Conservation (phyloP, 2,329 filamentous ascomycete genomes). For the Zymoseptoria passerinii region DNA sequence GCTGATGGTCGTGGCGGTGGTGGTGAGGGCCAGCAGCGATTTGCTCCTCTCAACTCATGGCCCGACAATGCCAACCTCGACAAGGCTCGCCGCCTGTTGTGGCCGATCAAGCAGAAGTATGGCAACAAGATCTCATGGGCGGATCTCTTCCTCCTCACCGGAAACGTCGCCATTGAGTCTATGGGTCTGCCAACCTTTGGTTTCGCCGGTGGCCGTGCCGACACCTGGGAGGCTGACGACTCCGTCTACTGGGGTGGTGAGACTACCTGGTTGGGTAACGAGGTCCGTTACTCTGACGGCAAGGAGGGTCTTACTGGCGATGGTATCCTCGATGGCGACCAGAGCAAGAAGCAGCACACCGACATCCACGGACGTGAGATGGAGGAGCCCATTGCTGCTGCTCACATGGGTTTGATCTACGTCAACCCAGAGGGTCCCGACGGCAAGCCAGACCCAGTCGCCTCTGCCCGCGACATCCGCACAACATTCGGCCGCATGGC, state of each 20-base stretch:
- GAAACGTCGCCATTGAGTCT: conserved; percentile 68
- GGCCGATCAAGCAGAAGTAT: conserved; percentile 80
- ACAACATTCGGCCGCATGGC: conserved; percentile 70
- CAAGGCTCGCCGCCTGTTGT: conserved; percentile 71
- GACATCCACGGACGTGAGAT: conserved; percentile 51
- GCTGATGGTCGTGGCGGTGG: conserved; percentile 67
- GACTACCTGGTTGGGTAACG: conserved; percentile 65
- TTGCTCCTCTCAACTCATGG: conserved; percentile 75
- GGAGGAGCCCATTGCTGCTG: conserved; percentile 58
- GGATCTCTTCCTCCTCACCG: conserved; percentile 61
- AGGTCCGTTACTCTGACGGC: conserved; percentile 56
- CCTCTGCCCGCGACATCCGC: conserved; percentile 63
- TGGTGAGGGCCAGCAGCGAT: conserved; percentile 64
- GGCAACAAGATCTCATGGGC: conserved; percentile 77
- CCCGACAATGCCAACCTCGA: conserved; percentile 70
- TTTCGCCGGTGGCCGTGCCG: conserved; percentile 62
- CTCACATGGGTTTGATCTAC: conserved; percentile 73
- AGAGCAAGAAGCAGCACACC: conserved; percentile 37
- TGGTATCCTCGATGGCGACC: conserved; percentile 37
- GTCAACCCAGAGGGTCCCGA: conserved; percentile 75
- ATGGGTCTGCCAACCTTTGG: conserved; percentile 69
- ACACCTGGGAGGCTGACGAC: conserved; percentile 69
- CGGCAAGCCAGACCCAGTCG: conserved; percentile 59
- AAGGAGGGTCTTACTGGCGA: conserved; percentile 38
- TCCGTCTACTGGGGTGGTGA: conserved; percentile 70